Evolutionary conservation across 129 eudicot species (phyloP).

Genomic region (Solidago caesia): DNA sequence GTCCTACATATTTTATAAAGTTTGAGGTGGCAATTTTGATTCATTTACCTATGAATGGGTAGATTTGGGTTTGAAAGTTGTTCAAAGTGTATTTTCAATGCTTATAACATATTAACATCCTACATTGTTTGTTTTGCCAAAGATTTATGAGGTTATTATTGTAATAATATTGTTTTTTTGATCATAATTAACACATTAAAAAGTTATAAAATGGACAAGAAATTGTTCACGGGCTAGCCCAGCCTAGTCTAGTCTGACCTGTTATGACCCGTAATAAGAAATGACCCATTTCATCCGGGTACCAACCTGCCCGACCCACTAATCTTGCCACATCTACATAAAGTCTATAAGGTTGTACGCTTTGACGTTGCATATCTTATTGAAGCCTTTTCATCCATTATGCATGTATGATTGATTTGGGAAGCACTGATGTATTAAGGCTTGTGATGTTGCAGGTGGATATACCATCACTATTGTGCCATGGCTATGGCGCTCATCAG

Average conservation of each 20-base stretch:
- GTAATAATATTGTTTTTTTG: not conserved
- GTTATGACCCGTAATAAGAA: not conserved
- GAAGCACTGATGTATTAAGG: slow-evolving; percentile 11
- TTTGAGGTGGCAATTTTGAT: not conserved
- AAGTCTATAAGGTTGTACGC: not conserved
- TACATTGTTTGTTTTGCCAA: not conserved
- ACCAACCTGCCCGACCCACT: not conserved
- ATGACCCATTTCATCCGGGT: not conserved
- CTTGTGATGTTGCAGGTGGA: slow-evolving; percentile 72
- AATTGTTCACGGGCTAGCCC: not conserved
- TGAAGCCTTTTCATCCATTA: not conserved
- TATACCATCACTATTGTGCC: slow-evolving; percentile 95
- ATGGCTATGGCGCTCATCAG: slow-evolving; percentile 97
- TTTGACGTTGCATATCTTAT: slow-evolving; percentile 7
- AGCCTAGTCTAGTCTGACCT: not conserved
- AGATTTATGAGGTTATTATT: not conserved
- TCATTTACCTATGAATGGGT: not conserved
- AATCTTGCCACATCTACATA: not conserved
- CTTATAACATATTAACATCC: not conserved
- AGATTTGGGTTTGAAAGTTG: not conserved
- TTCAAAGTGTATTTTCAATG: not conserved
- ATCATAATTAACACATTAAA: not conserved
- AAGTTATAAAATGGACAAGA: not conserved
- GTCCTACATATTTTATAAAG: slow-evolving; percentile 1
- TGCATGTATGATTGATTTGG: slow-evolving; percentile 14